Percentiles rank a stretch among this genome's conserved stretches.
Evolutionary conservation across 352 stramenopile genomes (phyloP).

Genomic region (Globisporangium carolinianum): DNA sequence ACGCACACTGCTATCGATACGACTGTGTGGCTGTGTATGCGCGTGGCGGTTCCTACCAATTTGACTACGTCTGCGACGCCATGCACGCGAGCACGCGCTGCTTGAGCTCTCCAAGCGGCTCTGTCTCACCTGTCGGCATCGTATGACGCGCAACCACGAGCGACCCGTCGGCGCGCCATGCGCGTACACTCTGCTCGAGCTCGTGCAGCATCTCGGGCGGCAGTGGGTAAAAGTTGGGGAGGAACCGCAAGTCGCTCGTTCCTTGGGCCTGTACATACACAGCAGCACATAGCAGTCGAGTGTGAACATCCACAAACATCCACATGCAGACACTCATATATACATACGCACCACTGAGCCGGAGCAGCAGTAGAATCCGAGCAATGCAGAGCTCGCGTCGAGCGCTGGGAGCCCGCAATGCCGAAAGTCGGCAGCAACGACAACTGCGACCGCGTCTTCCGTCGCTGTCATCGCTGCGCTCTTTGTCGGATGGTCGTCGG

Average conservation of each 20-base stretch:
- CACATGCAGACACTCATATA: neutral
- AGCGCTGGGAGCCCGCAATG: slow-evolving; percentile 60
- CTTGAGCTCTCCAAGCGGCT: slow-evolving; percentile 25
- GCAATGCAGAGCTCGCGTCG: slow-evolving; percentile 27
- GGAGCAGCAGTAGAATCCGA: slow-evolving; percentile 57
- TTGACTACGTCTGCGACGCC: neutral
- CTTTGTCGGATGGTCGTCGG: slow-evolving; percentile 19
- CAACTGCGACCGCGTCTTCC: slow-evolving; percentile 23
- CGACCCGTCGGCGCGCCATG: slow-evolving; percentile 20
- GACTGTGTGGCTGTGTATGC: too few relatives aligned
- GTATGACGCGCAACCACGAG: slow-evolving; percentile 15
- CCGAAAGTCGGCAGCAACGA: slow-evolving; percentile 48
- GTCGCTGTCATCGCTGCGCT: slow-evolving; percentile 8
- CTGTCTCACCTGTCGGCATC: neutral
- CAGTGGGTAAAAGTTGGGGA: slow-evolving; percentile 53
- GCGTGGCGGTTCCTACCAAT: too few relatives aligned
- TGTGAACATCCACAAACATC: neutral
- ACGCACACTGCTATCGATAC: too few relatives aligned
- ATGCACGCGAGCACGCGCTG: slow-evolving; percentile 12
- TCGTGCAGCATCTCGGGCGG: slow-evolving; percentile 55
- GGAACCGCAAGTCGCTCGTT: slow-evolving; percentile 36
- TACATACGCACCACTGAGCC: slow-evolving; percentile 19
- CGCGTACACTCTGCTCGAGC: slow-evolving; percentile 24
- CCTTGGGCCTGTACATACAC: slow-evolving; percentile 12
- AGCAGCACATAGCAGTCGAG: neutral